Percentiles rank a stretch among this genome's conserved stretches.
These are phyloP conservation scores for Xerocomellus chrysenteron DNA, from an alignment of 768 basidiomycete genomes.

Conservation along the genomic window DNA sequence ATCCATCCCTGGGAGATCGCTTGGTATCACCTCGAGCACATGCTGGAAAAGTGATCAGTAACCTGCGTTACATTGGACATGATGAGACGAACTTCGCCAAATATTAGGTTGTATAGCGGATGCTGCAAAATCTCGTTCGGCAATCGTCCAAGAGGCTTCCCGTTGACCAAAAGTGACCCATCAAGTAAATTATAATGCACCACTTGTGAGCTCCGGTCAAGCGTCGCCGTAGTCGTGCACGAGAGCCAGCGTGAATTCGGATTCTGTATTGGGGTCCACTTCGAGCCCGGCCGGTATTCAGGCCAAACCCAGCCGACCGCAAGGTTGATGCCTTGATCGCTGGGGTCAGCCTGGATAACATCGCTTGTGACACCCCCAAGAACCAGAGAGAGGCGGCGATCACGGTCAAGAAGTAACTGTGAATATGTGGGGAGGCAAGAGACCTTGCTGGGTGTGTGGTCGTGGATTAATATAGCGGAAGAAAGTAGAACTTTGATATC, in stretches of 20 bases:
- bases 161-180: slow-evolving; percentile 29
- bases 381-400: slow-evolving; percentile 29
- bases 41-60: slow-evolving; percentile 12
- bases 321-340: slow-evolving; percentile 14
- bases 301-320: slow-evolving; percentile 25
- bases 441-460: slow-evolving; percentile 20
- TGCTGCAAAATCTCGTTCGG: slow-evolving; percentile 20
- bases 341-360: background rate
- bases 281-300: slow-evolving; percentile 22
- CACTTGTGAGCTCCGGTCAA: slow-evolving; percentile 15
- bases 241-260: slow-evolving; percentile 25
- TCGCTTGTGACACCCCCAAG: slow-evolving; percentile 16
- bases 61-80: background rate
- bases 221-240: slow-evolving; percentile 13
- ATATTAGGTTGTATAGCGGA: slow-evolving; percentile 19
- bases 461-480: slow-evolving; percentile 25
- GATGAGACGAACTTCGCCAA: slow-evolving; percentile 18
- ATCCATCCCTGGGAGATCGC: slow-evolving; percentile 26
- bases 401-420: slow-evolving; percentile 27
- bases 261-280: slow-evolving; percentile 14
- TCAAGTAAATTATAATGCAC: slow-evolving; percentile 26
- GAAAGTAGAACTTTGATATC: slow-evolving; percentile 24
- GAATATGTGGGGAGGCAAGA: slow-evolving; percentile 7
- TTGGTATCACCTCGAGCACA: slow-evolving; percentile 23
- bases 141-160: slow-evolving; percentile 24